These are phyloP conservation scores for Phaeosphaeriaceae sp. DNA, from an alignment of 2,329 filamentous ascomycete species.

Conservation along the genomic window DNA sequence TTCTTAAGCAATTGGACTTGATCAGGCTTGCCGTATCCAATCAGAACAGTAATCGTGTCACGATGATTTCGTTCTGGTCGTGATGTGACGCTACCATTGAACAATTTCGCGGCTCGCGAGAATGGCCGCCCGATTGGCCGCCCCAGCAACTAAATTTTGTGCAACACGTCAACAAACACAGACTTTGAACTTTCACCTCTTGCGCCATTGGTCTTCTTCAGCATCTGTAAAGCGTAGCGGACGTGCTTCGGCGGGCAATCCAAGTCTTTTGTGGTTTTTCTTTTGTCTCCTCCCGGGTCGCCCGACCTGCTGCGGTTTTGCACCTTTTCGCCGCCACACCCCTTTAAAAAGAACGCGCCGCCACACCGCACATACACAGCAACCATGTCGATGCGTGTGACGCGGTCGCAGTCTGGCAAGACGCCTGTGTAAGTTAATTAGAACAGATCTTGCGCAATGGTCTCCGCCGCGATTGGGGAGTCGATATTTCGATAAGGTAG, in stretches of 20 bases:
- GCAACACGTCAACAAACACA: constrained; percentile 32
- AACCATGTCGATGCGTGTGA: constrained; percentile 50
- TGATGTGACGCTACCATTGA: background rate
- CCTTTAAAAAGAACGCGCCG: constrained; percentile 22
- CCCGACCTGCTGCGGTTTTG: background rate
- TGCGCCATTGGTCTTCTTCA: constrained; percentile 14
- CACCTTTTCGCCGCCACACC: background rate
- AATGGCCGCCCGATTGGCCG: constrained; percentile 5
- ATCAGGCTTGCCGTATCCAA: too few relatives aligned
- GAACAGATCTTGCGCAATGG: background rate
- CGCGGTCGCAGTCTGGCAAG: constrained; percentile 57
- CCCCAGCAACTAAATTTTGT: constrained; percentile 17
- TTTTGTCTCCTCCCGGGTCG: background rate
- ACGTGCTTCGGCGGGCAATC: background rate
- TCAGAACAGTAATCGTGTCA: too few relatives aligned
- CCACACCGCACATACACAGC: constrained; percentile 14
- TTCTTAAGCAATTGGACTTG: too few relatives aligned
- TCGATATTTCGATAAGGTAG: background rate
- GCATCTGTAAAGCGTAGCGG: background rate
- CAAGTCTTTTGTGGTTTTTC: background rate
- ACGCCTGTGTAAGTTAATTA: constrained; percentile 52
- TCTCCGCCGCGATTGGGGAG: background rate
- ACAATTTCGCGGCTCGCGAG: background rate
- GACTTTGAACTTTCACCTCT: constrained; percentile 3
- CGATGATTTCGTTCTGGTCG: background rate